These are phyloP conservation scores for Malus fusca DNA, from an alignment of 306 rosid species.

Conservation along the genomic window DNA sequence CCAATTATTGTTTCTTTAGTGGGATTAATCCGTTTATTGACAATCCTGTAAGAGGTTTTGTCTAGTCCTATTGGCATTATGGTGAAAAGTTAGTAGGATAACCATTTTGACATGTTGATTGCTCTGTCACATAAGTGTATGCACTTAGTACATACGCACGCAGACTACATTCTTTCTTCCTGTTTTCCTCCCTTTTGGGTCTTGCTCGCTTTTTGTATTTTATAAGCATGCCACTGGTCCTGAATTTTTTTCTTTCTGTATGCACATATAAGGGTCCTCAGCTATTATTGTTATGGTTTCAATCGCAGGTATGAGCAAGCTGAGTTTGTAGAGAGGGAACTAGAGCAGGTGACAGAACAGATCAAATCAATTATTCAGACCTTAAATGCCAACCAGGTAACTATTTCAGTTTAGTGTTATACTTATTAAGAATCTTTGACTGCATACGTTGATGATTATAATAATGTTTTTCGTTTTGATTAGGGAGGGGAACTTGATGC, in stretches of 20 bases:
- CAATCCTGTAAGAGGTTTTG: too few species aligned
- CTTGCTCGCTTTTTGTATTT: neutral
- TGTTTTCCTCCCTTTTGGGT: neutral
- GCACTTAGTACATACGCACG: neutral
- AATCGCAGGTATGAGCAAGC: constrained; percentile 80
- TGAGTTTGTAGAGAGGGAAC: constrained; percentile 83
- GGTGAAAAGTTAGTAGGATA: neutral
- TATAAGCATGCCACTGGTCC: neutral
- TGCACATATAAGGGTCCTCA: neutral
- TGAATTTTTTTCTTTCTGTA: too few species aligned
- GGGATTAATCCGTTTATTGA: neutral
- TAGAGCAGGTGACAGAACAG: constrained; percentile 94
- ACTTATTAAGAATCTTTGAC: neutral
- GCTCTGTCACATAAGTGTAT: neutral
- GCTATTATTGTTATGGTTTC: neutral
- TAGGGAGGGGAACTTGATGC: constrained; percentile 89
- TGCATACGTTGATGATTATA: neutral
- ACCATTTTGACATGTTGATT: neutral
- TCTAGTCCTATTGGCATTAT: neutral
- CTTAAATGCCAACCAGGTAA: constrained; percentile 87
- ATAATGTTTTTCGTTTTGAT: constrained; percentile 15
- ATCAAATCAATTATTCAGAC: constrained; percentile 80
- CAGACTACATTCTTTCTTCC: neutral
- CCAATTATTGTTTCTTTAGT: neutral
- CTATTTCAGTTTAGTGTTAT: constrained; percentile 5